phyloP scores from a whole-genome alignment of 345 rosid genomes.

The Eucalyptus coolabah region DNA sequence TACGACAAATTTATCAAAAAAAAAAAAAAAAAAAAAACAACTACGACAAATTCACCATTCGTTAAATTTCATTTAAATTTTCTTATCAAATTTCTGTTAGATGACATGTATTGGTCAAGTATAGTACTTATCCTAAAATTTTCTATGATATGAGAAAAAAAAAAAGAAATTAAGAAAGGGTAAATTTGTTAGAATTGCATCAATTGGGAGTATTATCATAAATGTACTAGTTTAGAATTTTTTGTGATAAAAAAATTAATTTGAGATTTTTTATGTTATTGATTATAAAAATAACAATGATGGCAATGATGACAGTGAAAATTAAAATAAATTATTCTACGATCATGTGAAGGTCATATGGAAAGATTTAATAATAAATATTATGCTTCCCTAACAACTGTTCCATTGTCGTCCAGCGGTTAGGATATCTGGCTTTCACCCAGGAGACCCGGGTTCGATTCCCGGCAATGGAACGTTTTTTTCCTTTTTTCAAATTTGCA shows the following conservation, averaged over 20 bases:
- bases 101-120: too few species aligned
- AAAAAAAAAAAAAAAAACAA: too few species aligned
- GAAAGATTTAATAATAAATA: too few species aligned
- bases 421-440: slow-evolving; percentile 96
- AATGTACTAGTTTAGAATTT: accelerated
- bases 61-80: too few species aligned
- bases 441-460: slow-evolving; percentile 98
- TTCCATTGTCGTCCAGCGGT: slow-evolving; percentile 95
- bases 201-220: accelerated
- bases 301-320: neutral
- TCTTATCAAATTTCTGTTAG: too few species aligned
- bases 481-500: too few species aligned
- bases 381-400: accelerated
- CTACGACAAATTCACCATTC: accelerated
- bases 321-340: neutral
- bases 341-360: accelerated
- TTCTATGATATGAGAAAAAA: too few species aligned
- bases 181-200: accelerated
- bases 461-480: slow-evolving; percentile 67
- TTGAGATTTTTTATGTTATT: accelerated
- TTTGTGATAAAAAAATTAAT: too few species aligned
- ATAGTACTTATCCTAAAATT: too few species aligned
- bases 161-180: accelerated
- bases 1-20: too few species aligned
- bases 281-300: too few species aligned